A percentile compares a stretch with the other conserved stretches of the same genome.
Evolutionary conservation across 2,329 filamentous ascomycete genomes (phyloP).

Genomic region (Zopfia rhizophila): DNA sequence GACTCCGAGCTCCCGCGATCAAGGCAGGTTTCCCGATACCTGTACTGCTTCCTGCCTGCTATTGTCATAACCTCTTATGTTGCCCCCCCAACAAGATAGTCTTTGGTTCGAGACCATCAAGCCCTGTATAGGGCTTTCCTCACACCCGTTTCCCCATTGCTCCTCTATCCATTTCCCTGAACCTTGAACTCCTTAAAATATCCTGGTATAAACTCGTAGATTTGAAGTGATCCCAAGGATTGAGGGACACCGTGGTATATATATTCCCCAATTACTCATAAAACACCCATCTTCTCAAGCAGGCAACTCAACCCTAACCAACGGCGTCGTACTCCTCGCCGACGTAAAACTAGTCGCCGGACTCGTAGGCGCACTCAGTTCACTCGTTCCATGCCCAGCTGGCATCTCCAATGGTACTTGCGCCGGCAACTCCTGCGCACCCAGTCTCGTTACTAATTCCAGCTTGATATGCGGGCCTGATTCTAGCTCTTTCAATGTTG

Average conservation of each 20-base stretch:
- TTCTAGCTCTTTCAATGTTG: slow-evolving; percentile 23
- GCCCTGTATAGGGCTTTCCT: too few species aligned
- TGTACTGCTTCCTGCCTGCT: too few species aligned
- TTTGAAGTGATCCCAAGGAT: too few species aligned
- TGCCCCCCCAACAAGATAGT: too few species aligned
- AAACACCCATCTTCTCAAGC: slow-evolving; percentile 10
- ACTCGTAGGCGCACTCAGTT: slow-evolving; percentile 10
- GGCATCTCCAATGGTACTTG: slow-evolving; percentile 12
- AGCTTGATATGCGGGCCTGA: slow-evolving; percentile 12
- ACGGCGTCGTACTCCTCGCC: slow-evolving; percentile 12
- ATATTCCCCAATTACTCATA: too few species aligned
- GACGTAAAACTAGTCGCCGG: slow-evolving; percentile 7
- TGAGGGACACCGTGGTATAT: too few species aligned
- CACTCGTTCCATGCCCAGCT: slow-evolving; percentile 7
- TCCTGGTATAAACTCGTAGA: too few species aligned
- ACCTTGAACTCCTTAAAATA: background rate
- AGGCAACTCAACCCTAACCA: slow-evolving; percentile 16
- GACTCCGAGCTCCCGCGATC: too few species aligned
- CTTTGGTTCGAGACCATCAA: too few species aligned
- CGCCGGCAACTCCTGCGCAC: slow-evolving; percentile 18
- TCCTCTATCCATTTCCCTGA: background rate
- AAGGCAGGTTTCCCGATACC: too few species aligned
- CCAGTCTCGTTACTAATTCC: slow-evolving; percentile 15
- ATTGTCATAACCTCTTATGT: too few species aligned
- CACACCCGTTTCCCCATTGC: too few species aligned